Conservation (phyloP, 371 early-diverging fungal genomes). For the Mucor indicus region DNA sequence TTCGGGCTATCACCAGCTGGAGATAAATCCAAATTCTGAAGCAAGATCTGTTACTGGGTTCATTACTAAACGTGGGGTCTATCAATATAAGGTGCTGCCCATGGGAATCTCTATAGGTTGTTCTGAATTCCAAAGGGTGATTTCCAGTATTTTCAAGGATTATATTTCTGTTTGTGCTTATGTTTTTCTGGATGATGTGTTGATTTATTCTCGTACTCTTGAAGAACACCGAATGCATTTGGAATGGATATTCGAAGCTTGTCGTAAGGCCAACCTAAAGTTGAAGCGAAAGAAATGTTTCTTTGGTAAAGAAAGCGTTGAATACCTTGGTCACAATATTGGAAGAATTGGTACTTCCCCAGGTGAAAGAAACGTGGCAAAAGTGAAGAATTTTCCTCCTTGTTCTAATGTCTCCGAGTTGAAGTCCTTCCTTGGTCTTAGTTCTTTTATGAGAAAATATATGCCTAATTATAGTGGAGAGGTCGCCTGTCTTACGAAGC, state of each 20-base stretch:
- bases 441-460: slow-evolving; percentile 26
- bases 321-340: slow-evolving; percentile 35
- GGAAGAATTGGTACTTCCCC: not conserved
- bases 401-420: slow-evolving; percentile 27
- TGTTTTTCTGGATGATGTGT: slow-evolving; percentile 4
- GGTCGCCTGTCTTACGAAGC: slow-evolving; percentile 22
- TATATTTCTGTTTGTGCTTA: slow-evolving; percentile 2
- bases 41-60: slow-evolving; percentile 23
- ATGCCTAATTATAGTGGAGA: slow-evolving; percentile 24
- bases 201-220: not conserved
- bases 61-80: slow-evolving; percentile 4
- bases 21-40: not conserved
- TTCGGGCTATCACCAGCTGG: slow-evolving; percentile 11
- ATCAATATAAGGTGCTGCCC: slow-evolving; percentile 28
- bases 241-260: slow-evolving; percentile 25
- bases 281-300: slow-evolving; percentile 18
- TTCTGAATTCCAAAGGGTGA: slow-evolving; percentile 27
- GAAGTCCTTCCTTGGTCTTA: slow-evolving; percentile 17
- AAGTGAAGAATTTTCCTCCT: not conserved
- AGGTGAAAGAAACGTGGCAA: not conserved
- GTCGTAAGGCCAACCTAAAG: slow-evolving; percentile 22
- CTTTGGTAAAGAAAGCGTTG: slow-evolving; percentile 3
- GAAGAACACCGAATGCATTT: slow-evolving; percentile 46
- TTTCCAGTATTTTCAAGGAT: slow-evolving; percentile 31
- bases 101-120: slow-evolving; percentile 33